Percentiles rank a stretch among this genome's conserved stretches.
These are phyloP conservation scores for Coniochaeta sp. DNA, from an alignment of 2,329 filamentous ascomycete genomes.

Conservation along the genomic window DNA sequence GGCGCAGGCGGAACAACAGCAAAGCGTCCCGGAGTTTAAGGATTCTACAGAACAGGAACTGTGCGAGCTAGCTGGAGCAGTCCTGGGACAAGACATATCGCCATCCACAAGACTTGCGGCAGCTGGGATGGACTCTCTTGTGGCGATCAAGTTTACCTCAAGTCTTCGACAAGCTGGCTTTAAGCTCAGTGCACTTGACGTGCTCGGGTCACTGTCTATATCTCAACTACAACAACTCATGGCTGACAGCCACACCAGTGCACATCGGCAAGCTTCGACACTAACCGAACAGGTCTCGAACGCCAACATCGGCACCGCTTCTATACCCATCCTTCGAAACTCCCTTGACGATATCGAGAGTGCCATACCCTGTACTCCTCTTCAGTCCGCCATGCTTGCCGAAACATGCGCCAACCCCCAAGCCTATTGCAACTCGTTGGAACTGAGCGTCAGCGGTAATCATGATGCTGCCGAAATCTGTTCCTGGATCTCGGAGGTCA, in stretches of 20 bases:
- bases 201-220: constrained; percentile 51
- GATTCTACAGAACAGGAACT: constrained; percentile 26
- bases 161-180: constrained; percentile 51
- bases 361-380: constrained; percentile 56
- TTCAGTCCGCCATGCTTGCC: constrained; percentile 74
- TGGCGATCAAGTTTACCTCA: constrained; percentile 50
- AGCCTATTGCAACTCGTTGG: constrained; percentile 74
- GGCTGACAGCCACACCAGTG: neutral
- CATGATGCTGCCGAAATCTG: constrained; percentile 31
- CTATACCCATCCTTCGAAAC: constrained; percentile 9
- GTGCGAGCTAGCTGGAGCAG: constrained; percentile 20
- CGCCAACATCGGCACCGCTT: constrained; percentile 1
- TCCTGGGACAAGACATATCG: constrained; percentile 19
- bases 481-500: constrained; percentile 42
- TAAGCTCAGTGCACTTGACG: constrained; percentile 46
- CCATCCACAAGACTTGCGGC: constrained; percentile 22
- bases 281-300: neutral
- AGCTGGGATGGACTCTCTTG: constrained; percentile 33
- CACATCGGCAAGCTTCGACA: constrained; percentile 3
- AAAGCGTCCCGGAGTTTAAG: constrained; percentile 8
- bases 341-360: constrained; percentile 34
- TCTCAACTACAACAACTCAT: constrained; percentile 15
- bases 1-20: constrained; percentile 1
- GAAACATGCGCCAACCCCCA: constrained; percentile 56
- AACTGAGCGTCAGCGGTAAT: constrained; percentile 46